A percentile compares a stretch with the other conserved stretches of the same genome.
Evolutionary conservation across 495 filamentous ascomycete species (phyloP).

Genomic region (Neurospora sp.): DNA sequence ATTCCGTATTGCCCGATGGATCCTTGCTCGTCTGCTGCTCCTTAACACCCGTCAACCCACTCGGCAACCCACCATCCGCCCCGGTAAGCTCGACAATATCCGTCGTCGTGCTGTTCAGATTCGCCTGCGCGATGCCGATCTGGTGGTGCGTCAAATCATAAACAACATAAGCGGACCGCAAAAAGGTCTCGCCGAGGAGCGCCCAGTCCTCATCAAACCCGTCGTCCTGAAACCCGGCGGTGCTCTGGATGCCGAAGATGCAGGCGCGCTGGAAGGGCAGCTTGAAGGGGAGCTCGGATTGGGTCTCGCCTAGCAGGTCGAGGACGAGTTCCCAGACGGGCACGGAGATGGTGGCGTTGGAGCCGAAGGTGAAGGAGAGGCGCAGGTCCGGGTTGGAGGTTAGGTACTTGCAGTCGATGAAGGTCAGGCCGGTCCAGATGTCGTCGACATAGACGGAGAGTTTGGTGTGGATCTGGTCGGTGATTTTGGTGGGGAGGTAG

Average conservation of each 20-base stretch:
- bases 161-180: slow-evolving; percentile 87
- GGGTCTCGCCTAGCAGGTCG: slow-evolving; percentile 28
- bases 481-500: slow-evolving; percentile 63
- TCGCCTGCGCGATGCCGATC: slow-evolving; percentile 78
- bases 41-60: slow-evolving; percentile 23
- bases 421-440: slow-evolving; percentile 31
- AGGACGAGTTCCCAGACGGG: slow-evolving; percentile 68
- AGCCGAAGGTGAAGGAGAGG: slow-evolving; percentile 51
- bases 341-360: slow-evolving; percentile 50
- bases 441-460: slow-evolving; percentile 45
- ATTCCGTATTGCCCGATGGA: background rate
- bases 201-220: slow-evolving; percentile 15
- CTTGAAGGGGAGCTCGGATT: slow-evolving; percentile 11
- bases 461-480: slow-evolving; percentile 43
- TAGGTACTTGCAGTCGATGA: slow-evolving; percentile 37
- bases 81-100: slow-evolving; percentile 35
- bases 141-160: slow-evolving; percentile 80
- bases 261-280: slow-evolving; percentile 27
- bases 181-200: slow-evolving; percentile 75
- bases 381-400: slow-evolving; percentile 48
- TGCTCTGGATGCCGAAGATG: slow-evolving; percentile 34
- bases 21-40: slow-evolving; percentile 15
- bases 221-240: slow-evolving; percentile 11
- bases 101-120: slow-evolving; percentile 59
- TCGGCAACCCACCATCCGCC: slow-evolving; percentile 27